Evolutionary conservation across 2,329 filamentous ascomycete genomes (phyloP).

Genomic region (Penicillium brasilianum): DNA sequence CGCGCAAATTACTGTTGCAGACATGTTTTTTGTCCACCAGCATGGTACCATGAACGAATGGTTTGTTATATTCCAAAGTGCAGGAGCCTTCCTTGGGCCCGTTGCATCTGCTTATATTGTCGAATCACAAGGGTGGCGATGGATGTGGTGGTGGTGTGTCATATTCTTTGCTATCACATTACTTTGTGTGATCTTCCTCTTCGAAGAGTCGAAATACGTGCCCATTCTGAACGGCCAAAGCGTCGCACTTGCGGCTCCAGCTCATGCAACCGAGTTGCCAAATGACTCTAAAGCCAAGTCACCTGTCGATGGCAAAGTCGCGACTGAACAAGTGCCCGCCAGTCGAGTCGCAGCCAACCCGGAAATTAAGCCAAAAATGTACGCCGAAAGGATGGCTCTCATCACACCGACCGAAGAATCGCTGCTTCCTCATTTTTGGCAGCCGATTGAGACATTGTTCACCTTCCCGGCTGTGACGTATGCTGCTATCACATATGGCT

Average conservation of each 20-base stretch:
- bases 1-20: conserved; percentile 54
- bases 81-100: conserved; percentile 46
- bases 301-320: neutral
- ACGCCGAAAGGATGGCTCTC: conserved; percentile 50
- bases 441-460: conserved; percentile 37
- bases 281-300: neutral
- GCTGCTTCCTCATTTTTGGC: conserved; percentile 33
- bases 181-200: conserved; percentile 52
- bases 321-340: neutral
- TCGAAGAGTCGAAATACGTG: conserved; percentile 48
- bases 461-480: conserved; percentile 57
- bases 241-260: neutral
- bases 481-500: conserved; percentile 46
- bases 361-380: conserved; percentile 49
- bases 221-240: conserved; percentile 18
- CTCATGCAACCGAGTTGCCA: neutral
- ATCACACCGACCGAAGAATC: conserved; percentile 28
- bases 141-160: conserved; percentile 56
- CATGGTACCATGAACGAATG: conserved; percentile 54
- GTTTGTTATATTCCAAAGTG: conserved; percentile 46
- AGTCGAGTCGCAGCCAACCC: conserved; percentile 27
- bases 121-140: conserved; percentile 54
- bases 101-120: conserved; percentile 41
- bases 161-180: conserved; percentile 49
- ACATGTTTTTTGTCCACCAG: conserved; percentile 56